phyloP scores from a whole-genome alignment of 225 moss, liverwort and hornwort genomes.

The Lunularia cruciata region DNA sequence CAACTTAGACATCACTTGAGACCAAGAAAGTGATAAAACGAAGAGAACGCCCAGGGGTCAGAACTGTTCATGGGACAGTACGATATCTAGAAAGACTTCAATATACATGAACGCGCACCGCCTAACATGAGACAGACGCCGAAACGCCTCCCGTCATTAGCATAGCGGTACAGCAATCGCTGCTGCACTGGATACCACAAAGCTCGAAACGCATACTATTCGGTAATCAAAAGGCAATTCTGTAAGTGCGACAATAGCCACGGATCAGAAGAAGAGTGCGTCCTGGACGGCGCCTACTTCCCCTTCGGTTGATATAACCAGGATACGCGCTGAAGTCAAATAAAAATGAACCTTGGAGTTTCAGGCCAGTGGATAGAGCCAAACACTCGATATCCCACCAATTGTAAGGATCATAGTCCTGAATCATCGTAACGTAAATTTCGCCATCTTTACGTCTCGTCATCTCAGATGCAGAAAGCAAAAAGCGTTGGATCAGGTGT shows the following conservation, averaged over 20 bases:
- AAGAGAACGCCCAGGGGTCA: too few species aligned
- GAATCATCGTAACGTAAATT: conserved; percentile 18
- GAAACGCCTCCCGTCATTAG: too few species aligned
- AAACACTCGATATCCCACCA: conserved; percentile 13
- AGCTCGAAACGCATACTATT: too few species aligned
- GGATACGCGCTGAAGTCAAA: conserved; percentile 3
- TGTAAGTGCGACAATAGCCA: neutral
- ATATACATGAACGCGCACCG: too few species aligned
- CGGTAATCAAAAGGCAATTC: neutral
- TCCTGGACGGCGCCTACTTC: conserved; percentile 11
- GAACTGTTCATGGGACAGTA: too few species aligned
- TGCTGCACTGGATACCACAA: too few species aligned
- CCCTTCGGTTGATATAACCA: conserved; percentile 10
- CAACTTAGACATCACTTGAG: too few species aligned
- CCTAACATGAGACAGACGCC: too few species aligned
- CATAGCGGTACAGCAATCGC: too few species aligned
- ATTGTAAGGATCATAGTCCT: conserved; percentile 20
- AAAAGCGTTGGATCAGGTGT: neutral
- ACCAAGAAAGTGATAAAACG: too few species aligned
- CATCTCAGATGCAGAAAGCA: neutral
- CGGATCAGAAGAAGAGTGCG: neutral
- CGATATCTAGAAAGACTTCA: too few species aligned
- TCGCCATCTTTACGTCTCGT: neutral
- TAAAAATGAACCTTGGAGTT: neutral
- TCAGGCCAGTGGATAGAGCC: neutral